A percentile compares a stretch with the other conserved stretches of the same genome.
phyloP scores from a whole-genome alignment of 768 basidiomycete species.

The Tylopilus rubrobrunneus region DNA sequence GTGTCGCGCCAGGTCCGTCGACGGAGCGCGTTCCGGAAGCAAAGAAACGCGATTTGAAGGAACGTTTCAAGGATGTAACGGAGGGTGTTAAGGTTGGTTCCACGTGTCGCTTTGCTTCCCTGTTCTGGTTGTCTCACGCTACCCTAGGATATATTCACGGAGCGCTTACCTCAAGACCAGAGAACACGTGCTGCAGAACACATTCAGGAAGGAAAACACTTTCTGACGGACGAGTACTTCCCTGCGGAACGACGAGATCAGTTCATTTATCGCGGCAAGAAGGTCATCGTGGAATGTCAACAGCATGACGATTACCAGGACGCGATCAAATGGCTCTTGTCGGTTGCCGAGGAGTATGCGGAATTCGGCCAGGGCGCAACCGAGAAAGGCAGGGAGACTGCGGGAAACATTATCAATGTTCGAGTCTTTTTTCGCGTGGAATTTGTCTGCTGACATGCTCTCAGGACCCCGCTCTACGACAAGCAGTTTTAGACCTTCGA shows the following conservation, averaged over 20 bases:
- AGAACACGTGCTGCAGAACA: conserved; percentile 54
- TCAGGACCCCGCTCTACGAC: conserved; percentile 54
- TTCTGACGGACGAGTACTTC: conserved; percentile 81
- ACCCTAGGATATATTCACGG: conserved; percentile 39
- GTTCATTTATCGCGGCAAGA: conserved; percentile 91
- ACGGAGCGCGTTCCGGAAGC: conserved; percentile 21
- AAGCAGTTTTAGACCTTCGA: conserved; percentile 61
- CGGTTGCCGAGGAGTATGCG: conserved; percentile 59
- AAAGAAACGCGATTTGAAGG: conserved; percentile 34
- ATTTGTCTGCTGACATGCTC: conserved; percentile 12
- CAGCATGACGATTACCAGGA: conserved; percentile 88
- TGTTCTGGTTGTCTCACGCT: conserved; percentile 1
- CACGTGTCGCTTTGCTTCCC: not conserved
- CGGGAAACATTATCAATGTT: conserved; percentile 13
- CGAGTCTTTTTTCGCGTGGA: not conserved
- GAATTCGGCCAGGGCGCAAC: conserved; percentile 43
- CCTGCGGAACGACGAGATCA: conserved; percentile 88
- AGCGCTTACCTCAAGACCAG: conserved; percentile 66
- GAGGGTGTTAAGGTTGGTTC: conserved; percentile 29
- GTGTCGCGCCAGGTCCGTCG: conserved; percentile 21
- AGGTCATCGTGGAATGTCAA: conserved; percentile 91
- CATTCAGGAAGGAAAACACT: conserved; percentile 56
- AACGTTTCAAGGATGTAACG: conserved; percentile 29
- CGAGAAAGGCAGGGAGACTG: conserved; percentile 30
- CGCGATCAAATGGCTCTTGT: conserved; percentile 70